Base-by-base conservation (phyloP, 768 basidiomycete genomes). In the Tulasnella sp. region DNA sequence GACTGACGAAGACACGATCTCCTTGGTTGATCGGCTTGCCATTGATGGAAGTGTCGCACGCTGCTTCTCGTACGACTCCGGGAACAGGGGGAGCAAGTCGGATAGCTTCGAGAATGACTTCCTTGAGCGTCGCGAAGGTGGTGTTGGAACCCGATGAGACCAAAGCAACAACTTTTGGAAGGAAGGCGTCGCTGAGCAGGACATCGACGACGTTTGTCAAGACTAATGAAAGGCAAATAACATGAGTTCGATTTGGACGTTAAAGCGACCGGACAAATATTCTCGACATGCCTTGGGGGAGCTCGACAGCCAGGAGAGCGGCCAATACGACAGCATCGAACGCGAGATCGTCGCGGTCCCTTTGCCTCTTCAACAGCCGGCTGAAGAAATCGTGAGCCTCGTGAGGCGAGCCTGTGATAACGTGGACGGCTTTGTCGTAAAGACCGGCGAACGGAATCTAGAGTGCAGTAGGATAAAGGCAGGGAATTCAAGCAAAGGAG, bases 131-230 rank as follows among this genome's bases (percentile, higher is more conserved):
- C 41, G 28, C 31, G 48, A 34, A 14, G 77, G 20, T 40, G 34
- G 50, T 60, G 31, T 44, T 11, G 34, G 28, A 12, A 37, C 34
- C 40, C 22, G 77, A 78, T 28, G 28, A 44, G 12, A 50, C 77
- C 44, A 78, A 48, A 20, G 46, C 12, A 16, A 58, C 22, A 18
- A 78, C 64, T 8, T 24, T 58, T 5, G 77, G 46, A 41, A 20
- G 44, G 37, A 34, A 60, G 34, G 50, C 46, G 28, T 78, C 77
- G 24, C 54, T 54, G 54, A 78, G 31, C 20, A 81, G 37, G 40
- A 58, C 80, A 79, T 81, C 80, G 31, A 81, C 42, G 34, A 79
- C 80, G 41, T 80, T 60, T 37, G 54, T 44, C 20, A 81, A 40
- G 31, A 42, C 80, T 81, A 31, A 20, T 14, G n/a, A 11, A 18